These are phyloP conservation scores for Wallemia ichthyophaga DNA, from an alignment of 1,284 basidiomycete species.

Conservation along the genomic window DNA sequence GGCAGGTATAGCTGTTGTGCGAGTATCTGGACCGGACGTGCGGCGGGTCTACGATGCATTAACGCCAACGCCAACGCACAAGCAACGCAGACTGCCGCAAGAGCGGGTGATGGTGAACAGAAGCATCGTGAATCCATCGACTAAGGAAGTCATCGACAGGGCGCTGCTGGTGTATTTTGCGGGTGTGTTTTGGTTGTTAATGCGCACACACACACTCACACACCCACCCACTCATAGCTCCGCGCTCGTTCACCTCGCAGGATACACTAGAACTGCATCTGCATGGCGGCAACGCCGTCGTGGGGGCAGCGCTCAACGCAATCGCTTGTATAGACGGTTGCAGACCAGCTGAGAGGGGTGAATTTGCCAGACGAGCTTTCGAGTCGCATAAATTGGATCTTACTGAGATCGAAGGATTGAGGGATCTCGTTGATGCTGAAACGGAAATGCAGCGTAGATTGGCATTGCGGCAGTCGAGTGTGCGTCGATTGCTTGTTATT, in stretches of 20 bases:
- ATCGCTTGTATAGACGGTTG: conserved; percentile 28
- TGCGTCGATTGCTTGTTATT: conserved; percentile 13
- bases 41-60: conserved; percentile 23
- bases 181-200: conserved; percentile 19
- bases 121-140: conserved; percentile 31
- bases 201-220: too few relatives aligned
- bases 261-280: conserved; percentile 57
- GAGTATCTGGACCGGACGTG: conserved; percentile 45
- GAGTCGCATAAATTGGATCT: conserved; percentile 45
- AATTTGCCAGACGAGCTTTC: conserved; percentile 60
- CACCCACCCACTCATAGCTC: conserved; percentile 15
- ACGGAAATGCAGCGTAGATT: conserved; percentile 46
- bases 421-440: conserved; percentile 54
- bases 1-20: conserved; percentile 46
- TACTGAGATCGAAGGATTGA: conserved; percentile 53
- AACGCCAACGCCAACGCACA: background rate
- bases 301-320: conserved; percentile 32
- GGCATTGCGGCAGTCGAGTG: conserved; percentile 34
- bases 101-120: conserved; percentile 41
- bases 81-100: conserved; percentile 17
- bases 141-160: conserved; percentile 36
- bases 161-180: conserved; percentile 51
- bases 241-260: conserved; percentile 48
- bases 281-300: conserved; percentile 54
- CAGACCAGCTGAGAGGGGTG: conserved; percentile 49